These are phyloP conservation scores for Clarkia xantiana DNA, from an alignment of 345 rosid genomes.

Conservation along the genomic window DNA sequence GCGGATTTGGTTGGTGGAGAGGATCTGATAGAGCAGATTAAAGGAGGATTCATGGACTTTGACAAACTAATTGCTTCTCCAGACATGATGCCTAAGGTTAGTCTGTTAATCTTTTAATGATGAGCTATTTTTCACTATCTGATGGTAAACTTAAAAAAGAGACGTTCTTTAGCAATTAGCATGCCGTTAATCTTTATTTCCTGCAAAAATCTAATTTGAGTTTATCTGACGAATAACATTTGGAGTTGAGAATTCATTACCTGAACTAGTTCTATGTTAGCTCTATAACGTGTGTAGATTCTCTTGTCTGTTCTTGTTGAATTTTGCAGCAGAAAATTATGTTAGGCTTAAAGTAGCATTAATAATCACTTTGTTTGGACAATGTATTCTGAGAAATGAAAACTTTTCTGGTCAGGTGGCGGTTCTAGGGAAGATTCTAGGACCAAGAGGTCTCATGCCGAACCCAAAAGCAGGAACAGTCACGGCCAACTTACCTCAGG, in stretches of 20 bases:
- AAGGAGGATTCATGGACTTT: slow-evolving; percentile 92
- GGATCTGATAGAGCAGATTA: slow-evolving; percentile 82
- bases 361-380: not conserved
- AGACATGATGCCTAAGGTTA: slow-evolving; percentile 98
- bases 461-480: slow-evolving; percentile 99
- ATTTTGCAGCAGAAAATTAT: too few relatives aligned
- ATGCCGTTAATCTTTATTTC: too few relatives aligned
- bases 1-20: slow-evolving; percentile 97
- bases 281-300: too few relatives aligned
- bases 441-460: slow-evolving; percentile 99
- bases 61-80: slow-evolving; percentile 98
- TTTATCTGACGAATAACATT: too few relatives aligned
- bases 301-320: too few relatives aligned
- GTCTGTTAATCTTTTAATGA: not conserved
- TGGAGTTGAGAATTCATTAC: too few relatives aligned
- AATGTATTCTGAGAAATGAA: not conserved
- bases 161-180: too few relatives aligned
- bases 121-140: not conserved
- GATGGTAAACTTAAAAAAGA: not conserved
- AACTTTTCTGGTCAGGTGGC: slow-evolving; percentile 50
- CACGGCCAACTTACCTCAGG: slow-evolving; percentile 80
- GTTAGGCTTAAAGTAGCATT: not conserved
- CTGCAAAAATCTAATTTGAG: too few relatives aligned
- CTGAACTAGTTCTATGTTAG: too few relatives aligned
- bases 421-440: slow-evolving; percentile 85